Percentiles rank a stretch among this genome's conserved stretches.
phyloP scores from a whole-genome alignment of 257 asterid species.

The Solanum clarkiae region DNA sequence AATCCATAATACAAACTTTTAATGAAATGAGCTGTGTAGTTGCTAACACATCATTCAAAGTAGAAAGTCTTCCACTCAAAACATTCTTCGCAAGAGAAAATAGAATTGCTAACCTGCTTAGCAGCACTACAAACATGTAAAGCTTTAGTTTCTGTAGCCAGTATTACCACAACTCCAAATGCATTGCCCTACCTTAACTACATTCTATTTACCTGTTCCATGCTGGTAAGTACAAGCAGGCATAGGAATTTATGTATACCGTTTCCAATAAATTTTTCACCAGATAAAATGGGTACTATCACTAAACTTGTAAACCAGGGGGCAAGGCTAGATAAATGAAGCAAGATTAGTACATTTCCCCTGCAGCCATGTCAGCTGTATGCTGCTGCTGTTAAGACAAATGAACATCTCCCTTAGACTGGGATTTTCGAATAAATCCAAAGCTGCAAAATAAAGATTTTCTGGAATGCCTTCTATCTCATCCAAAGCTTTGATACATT shows the following conservation, averaged over 20 bases:
- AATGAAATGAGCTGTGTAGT: neutral
- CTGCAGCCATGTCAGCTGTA: constrained; percentile 63
- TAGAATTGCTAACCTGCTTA: neutral
- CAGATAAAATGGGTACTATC: neutral
- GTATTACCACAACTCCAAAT: neutral
- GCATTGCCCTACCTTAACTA: neutral
- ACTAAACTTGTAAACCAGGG: neutral
- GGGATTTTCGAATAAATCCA: constrained; percentile 73
- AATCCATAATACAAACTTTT: neutral
- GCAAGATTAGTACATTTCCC: constrained; percentile 38
- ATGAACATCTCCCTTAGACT: constrained; percentile 58
- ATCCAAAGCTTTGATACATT: constrained; percentile 74
- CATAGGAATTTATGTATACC: neutral
- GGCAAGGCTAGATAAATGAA: neutral
- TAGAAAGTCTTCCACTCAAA: neutral
- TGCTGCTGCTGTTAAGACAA: constrained; percentile 32
- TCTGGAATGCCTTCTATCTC: constrained; percentile 64
- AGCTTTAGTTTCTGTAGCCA: neutral
- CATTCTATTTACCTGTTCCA: neutral
- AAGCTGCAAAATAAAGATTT: constrained; percentile 50
- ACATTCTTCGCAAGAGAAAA: neutral
- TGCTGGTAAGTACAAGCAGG: neutral
- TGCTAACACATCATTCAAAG: neutral
- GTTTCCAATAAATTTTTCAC: neutral
- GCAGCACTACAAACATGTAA: neutral